Evolutionary conservation across 345 rosid species (phyloP), one percentile per base, ranked within the genome.

Genomic region (Kernera saxatilis): DNA sequence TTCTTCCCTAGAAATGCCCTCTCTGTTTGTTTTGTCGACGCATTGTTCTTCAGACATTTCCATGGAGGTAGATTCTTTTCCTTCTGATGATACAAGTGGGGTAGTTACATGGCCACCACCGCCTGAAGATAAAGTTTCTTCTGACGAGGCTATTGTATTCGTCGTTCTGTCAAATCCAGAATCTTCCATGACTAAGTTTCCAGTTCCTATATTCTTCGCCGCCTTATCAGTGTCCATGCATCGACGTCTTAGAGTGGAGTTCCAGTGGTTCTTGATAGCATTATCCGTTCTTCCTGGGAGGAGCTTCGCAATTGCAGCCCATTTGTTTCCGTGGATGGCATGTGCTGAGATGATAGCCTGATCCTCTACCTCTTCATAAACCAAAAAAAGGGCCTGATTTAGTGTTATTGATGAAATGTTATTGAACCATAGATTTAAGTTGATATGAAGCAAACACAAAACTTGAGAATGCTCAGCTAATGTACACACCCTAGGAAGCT

Each of bases 201-300:
- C 76, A 55, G 78, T 67, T 63, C 74, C 82, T 19, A n/a, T n/a
- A 35, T 43, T 35, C 10, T 48, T 32, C 36, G 70, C 81, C 5
- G 54, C 67, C 59, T 69, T 77, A 55, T 78, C 79, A 73, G 60
- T 60, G 55, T 78, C 87, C n/a, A 48, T 61, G 64, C 48, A 64
- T 65, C 85, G 83, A 18, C 96, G 86, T 72, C 88, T 78, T 46
- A 89, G 79, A 60, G 92, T 80, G 58, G 92, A 88, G 78, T 92
- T 92, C 98, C 98, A 92, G 40, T 89, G 96, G 67, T 89, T 88
- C 77, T 92, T 89, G 45, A 89, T 89, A 70, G 96, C 86, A 46
- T 92, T 89, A 75, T 92, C 98, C 57, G 98, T 92, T 76, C 98
- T 83, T 48, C 98, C 96, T 0, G 86, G 90, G 43, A 92, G 84